Evolutionary conservation across 2,329 filamentous ascomycete species (phyloP).

Genomic region (Ascochyta lentis): DNA sequence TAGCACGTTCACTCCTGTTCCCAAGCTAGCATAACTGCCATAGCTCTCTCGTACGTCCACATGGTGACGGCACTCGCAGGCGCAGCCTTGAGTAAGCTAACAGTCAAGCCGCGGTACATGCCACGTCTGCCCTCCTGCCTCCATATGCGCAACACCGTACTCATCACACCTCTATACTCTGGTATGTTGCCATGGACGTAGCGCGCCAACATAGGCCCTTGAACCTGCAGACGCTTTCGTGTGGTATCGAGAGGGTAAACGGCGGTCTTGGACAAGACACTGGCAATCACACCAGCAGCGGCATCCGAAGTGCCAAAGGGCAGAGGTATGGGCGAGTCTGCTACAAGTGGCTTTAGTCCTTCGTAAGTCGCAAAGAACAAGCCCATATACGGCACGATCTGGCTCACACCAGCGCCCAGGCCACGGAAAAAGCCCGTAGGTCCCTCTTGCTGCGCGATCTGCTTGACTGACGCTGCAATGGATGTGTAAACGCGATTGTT

Average conservation of each 20-base stretch:
- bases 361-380: conserved; percentile 95
- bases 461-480: conserved; percentile 70
- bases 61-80: conserved; percentile 92
- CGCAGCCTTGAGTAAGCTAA: conserved; percentile 90
- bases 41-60: conserved; percentile 87
- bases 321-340: conserved; percentile 62
- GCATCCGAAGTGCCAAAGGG: conserved; percentile 81
- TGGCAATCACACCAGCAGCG: conserved; percentile 78
- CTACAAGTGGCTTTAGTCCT: conserved; percentile 60
- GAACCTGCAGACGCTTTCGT: conserved; percentile 90
- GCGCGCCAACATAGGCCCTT: conserved; percentile 79
- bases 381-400: conserved; percentile 97
- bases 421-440: conserved; percentile 84
- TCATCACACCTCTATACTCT: conserved; percentile 72
- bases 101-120: conserved; percentile 84
- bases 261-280: conserved; percentile 81
- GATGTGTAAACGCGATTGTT: conserved; percentile 78
- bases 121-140: conserved; percentile 77
- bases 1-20: conserved; percentile 25
- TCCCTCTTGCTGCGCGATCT: conserved; percentile 81
- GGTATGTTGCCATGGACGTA: conserved; percentile 92
- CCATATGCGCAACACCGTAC: conserved; percentile 72
- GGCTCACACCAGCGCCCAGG: conserved; percentile 77
- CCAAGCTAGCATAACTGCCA: conserved; percentile 63
- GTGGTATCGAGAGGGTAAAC: conserved; percentile 95